Base-by-base conservation (phyloP, 148 eudicot genomes). In the Drosera capensis region DNA sequence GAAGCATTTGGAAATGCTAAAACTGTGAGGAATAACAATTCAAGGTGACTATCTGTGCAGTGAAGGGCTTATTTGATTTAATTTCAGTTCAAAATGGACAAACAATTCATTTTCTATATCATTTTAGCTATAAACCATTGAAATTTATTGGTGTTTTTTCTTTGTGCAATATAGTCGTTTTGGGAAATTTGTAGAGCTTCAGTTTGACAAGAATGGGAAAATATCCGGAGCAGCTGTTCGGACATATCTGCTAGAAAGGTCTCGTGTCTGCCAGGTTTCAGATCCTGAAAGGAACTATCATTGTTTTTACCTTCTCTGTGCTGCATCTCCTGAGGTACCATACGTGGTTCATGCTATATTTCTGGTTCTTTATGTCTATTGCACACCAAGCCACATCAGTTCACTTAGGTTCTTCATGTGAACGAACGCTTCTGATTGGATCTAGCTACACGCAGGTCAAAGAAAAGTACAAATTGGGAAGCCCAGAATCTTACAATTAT, bases 1-100 rank as follows among this genome's bases (percentile, higher is more conserved):
- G 95, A 90, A 80, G 95, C 95, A 49, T 90, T 90, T 75, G 97
- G 95, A 36, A 90, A 90, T 70, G 97, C 93, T 20, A 90, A 90
- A 68, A 90, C 97, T 28, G 70, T 90, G 43, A 84, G 92, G 63
- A 90, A 90, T 65, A 90, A 90, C 70, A 90, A 90, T 61, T 90
- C 97, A 36, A 90, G 97, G 95, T 84, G 40, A 63, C 71, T 52
- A 43, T 37, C 16, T 15, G 30, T 30, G 52, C 22, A 31, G 16
- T 46, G 6, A 8, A 46, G 20, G 38, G n/a, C 38, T 34, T 34
- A 5, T 34, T 5, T 4, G 13, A 15, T 5, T 34, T 34, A 34
- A 34, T 34, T 11, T n/a, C n/a, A n/a, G n/a, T n/a, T n/a, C n/a
- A n/a, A n/a, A n/a, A n/a, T n/a, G n/a, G n/a, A n/a, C n/a, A n/a